These are phyloP conservation scores for Fusarium setosum DNA, from an alignment of 2,329 filamentous ascomycete genomes.

Conservation along the genomic window DNA sequence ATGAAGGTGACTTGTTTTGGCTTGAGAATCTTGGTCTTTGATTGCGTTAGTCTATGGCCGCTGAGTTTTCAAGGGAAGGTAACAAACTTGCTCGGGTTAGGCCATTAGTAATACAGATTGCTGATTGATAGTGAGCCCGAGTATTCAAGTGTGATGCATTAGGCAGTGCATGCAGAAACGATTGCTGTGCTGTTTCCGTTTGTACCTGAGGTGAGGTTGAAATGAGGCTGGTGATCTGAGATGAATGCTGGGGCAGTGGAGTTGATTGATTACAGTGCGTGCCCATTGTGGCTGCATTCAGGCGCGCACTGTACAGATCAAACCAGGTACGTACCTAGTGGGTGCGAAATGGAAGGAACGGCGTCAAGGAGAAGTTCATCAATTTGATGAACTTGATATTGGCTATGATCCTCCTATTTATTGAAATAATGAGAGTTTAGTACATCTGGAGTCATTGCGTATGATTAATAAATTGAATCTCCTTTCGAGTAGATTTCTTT, in stretches of 20 bases:
- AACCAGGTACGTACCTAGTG: not conserved
- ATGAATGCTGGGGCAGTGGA: conserved; percentile 40
- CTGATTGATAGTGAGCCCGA: not conserved
- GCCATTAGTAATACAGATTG: not conserved
- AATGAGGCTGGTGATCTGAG: conserved; percentile 32
- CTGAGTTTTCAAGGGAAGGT: not conserved
- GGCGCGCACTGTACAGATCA: not conserved
- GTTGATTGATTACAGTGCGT: conserved; percentile 12
- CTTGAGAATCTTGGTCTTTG: not conserved
- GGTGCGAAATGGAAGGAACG: not conserved
- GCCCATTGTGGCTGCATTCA: fast-evolving
- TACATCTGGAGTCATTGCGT: no score
- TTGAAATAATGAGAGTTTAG: no score
- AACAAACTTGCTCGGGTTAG: not conserved
- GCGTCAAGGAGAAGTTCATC: not conserved
- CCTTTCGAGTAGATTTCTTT: not conserved
- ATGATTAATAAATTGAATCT: no score
- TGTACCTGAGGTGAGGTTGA: conserved; percentile 30
- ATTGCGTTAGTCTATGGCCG: not conserved
- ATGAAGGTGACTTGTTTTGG: not conserved
- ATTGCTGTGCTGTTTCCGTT: conserved; percentile 5
- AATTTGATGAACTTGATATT: no score
- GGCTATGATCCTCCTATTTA: no score
- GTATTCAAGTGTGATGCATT: not conserved
- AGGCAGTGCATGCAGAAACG: not conserved